A percentile compares a stretch with the other conserved stretches of the same genome.
Evolutionary conservation across 495 filamentous ascomycete species (phyloP).

Genomic region (Chaetomium cochliodes): DNA sequence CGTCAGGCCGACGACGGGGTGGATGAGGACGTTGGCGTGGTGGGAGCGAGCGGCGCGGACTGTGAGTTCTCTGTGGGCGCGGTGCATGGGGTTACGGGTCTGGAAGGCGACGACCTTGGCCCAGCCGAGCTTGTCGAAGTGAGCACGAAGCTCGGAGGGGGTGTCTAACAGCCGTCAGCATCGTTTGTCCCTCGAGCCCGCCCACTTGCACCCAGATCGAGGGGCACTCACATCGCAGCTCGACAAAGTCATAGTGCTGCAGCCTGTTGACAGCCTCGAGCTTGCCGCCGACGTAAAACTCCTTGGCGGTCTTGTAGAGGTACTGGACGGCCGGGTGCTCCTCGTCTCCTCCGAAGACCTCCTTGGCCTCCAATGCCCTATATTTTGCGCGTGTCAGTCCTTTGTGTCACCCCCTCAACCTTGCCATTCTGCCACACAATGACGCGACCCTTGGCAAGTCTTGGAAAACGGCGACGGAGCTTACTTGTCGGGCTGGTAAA

Average conservation of each 20-base stretch:
- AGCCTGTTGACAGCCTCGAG: slow-evolving; percentile 89
- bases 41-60: slow-evolving; percentile 92
- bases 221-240: slow-evolving; percentile 68
- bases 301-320: slow-evolving; percentile 72
- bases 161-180: slow-evolving; percentile 61
- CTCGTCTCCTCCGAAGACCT: slow-evolving; percentile 91
- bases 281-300: slow-evolving; percentile 94
- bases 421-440: slow-evolving; percentile 28
- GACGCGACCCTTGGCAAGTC: slow-evolving; percentile 35
- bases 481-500: slow-evolving; percentile 97
- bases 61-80: slow-evolving; percentile 94
- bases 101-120: slow-evolving; percentile 96
- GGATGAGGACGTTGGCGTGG: slow-evolving; percentile 97
- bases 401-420: background rate
- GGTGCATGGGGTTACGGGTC: slow-evolving; percentile 98
- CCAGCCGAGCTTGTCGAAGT: slow-evolving; percentile 99
- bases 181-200: background rate
- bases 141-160: slow-evolving; percentile 87
- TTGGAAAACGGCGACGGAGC: slow-evolving; percentile 31
- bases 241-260: slow-evolving; percentile 98
- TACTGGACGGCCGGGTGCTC: slow-evolving; percentile 92
- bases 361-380: slow-evolving; percentile 81
- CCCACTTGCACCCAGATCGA: background rate
- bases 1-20: slow-evolving; percentile 96
- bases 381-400: slow-evolving; percentile 20